Percentiles rank a stretch among this genome's conserved stretches.
Conservation (phyloP, 768 basidiomycete genomes). For the Suillus plorans region DNA sequence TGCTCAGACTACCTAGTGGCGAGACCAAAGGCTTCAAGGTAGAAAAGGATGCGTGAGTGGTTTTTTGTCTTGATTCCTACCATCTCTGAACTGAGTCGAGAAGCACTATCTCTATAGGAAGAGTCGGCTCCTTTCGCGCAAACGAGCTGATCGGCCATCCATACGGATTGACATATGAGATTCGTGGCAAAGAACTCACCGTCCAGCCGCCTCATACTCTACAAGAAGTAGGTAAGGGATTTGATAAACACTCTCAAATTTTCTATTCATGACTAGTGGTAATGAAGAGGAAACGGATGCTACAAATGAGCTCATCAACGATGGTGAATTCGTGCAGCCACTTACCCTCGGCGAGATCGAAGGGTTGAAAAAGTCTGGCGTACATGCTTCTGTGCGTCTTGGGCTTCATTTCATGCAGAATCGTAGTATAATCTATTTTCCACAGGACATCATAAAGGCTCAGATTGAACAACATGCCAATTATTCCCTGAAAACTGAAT, state of each 20-base stretch:
- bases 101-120: conserved; percentile 77
- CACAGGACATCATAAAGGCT: conserved; percentile 89
- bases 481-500: conserved; percentile 93
- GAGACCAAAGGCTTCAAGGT: conserved; percentile 75
- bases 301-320: conserved; percentile 94
- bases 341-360: conserved; percentile 84
- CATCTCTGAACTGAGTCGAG: conserved; percentile 3
- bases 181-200: conserved; percentile 67
- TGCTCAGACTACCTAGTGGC: conserved; percentile 78
- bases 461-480: conserved; percentile 94
- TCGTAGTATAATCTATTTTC: conserved; percentile 12
- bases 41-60: conserved; percentile 66
- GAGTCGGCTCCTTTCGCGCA: conserved; percentile 80
- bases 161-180: conserved; percentile 89
- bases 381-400: conserved; percentile 67
- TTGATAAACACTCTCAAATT: conserved; percentile 1
- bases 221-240: conserved; percentile 71
- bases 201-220: conserved; percentile 60
- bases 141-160: conserved; percentile 78
- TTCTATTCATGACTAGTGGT: conserved; percentile 1
- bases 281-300: conserved; percentile 90
- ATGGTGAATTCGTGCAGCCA: conserved; percentile 81
- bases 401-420: conserved; percentile 2
- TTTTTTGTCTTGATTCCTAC: conserved; percentile 3
- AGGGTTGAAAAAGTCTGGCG: conserved; percentile 76